Percentiles rank a stretch among this genome's conserved stretches.
Evolutionary conservation across 805 yeast genomes (phyloP).

Genomic region (Teunomyces panamensis): DNA sequence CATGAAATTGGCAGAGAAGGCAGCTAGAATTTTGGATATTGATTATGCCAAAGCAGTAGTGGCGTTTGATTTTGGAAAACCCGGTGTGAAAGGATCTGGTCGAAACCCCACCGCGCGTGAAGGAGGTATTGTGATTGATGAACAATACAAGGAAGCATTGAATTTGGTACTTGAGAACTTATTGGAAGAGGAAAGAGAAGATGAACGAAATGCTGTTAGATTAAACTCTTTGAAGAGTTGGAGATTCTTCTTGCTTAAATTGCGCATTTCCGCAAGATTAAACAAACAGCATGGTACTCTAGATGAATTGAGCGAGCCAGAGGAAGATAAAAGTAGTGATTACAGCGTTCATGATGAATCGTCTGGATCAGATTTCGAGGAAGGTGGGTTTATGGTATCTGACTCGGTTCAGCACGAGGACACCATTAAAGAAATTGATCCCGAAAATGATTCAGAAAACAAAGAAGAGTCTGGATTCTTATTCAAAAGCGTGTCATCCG

Average conservation of each 20-base stretch:
- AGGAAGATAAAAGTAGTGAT: conserved; percentile 16
- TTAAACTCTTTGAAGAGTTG: conserved; percentile 51
- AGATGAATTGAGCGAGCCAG: conserved; percentile 9
- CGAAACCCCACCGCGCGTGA: conserved; percentile 58
- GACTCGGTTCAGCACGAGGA: not conserved
- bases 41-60: conserved; percentile 87
- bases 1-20: conserved; percentile 55
- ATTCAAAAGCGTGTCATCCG: too few relatives aligned
- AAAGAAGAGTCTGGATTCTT: too few relatives aligned
- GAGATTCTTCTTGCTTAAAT: conserved; percentile 50
- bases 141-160: conserved; percentile 60
- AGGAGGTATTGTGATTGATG: conserved; percentile 74
- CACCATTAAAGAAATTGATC: not conserved
- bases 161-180: conserved; percentile 47
- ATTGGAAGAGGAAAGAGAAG: conserved; percentile 47
- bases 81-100: conserved; percentile 19
- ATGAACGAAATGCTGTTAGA: conserved; percentile 42
- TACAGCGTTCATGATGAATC: conserved; percentile 16
- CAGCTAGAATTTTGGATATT: conserved; percentile 66
- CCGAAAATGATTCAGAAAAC: not conserved
- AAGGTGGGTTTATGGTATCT: conserved; percentile 1
- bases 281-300: conserved; percentile 48
- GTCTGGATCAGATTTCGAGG: conserved; percentile 2
- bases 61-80: conserved; percentile 68
- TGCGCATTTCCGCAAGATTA: conserved; percentile 47